Conservation (phyloP, 768 basidiomycete species). For the Pisolithus tinctorius region DNA sequence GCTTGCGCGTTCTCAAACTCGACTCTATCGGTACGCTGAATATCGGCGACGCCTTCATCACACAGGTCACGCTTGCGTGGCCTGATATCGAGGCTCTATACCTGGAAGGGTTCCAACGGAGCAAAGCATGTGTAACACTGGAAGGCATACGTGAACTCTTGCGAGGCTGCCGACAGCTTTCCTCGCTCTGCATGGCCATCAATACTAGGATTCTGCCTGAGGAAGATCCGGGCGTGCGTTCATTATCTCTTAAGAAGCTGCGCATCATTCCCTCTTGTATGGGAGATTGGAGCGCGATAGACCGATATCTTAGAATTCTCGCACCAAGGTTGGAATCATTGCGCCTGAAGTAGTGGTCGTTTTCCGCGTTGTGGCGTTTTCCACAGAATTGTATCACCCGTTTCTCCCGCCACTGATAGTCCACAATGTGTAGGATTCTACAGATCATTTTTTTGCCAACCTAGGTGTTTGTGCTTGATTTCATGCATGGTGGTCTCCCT, state of each 20-base stretch:
- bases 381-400: too few relatives aligned
- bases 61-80: constrained; percentile 22
- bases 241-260: constrained; percentile 16
- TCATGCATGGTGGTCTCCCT: too few relatives aligned
- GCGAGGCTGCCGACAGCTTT: constrained; percentile 11
- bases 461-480: too few relatives aligned
- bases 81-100: constrained; percentile 19
- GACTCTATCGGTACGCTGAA: constrained; percentile 22
- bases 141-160: constrained; percentile 17
- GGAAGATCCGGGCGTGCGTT: neutral
- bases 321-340: constrained; percentile 16
- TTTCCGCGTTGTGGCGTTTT: too few relatives aligned
- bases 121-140: constrained; percentile 12
- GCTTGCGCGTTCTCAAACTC: constrained; percentile 16
- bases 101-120: constrained; percentile 24
- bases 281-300: constrained; percentile 7
- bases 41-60: constrained; percentile 22
- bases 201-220: constrained; percentile 12
- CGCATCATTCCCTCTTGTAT: constrained; percentile 7
- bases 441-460: too few relatives aligned
- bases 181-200: constrained; percentile 17
- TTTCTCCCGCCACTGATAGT: too few relatives aligned
- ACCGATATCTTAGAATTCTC: constrained; percentile 17
- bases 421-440: too few relatives aligned
- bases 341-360: too few relatives aligned